Base-by-base conservation (phyloP, 768 basidiomycete genomes). In the Aureoboletus auriporus region DNA sequence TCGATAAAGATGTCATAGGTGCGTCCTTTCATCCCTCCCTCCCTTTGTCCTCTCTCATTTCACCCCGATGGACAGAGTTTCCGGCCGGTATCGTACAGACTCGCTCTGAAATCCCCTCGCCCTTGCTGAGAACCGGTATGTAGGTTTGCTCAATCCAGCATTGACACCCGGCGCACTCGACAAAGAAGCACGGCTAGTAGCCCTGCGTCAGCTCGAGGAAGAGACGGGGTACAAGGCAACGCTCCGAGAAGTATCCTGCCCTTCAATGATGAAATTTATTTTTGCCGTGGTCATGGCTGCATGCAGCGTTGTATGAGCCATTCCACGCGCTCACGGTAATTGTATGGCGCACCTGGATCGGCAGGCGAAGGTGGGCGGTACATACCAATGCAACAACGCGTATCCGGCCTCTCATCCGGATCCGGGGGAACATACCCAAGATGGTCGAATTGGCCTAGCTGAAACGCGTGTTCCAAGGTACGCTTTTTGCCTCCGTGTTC, bases 171-270 rank as follows among this genome's bases (percentile, higher is more conserved):
- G 42, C 2, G 56, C 39, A 0, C 34, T 45, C 12, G 55, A 48
- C 10, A 95, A 98, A 72, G 81, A 84, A 1, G 75, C 90, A 0
- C 89, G 87, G 66, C 69, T 77, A 14, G 79, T 92, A 1, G 94
- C 93, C 1, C 75, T 93, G 34, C 80, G 95, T 16, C 95, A 98
- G 65, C 77, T 98, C 12, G 76, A 83, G 59, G 95, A 98, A 69
- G 95, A 98, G 67, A 96, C 94, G 3, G 94, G 94, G 5, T 95
- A 81, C 68, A 81, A 76, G 45, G 86, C 85, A 2, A 71, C 77
- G 43, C 55, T 60, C 39, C 48, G 67, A 9, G 64, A 73, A 42
- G 74, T 93, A n/a, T n/a, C n/a, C n/a, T n/a, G n/a, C n/a, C n/a
- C n/a, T n/a, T n/a, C n/a, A n/a, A n/a, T n/a, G n/a, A n/a, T n/a